A percentile compares a stretch with the other conserved stretches of the same genome.
Evolutionary conservation across 1,284 basidiomycete species (phyloP).

Genomic region (Flammula alnicola): DNA sequence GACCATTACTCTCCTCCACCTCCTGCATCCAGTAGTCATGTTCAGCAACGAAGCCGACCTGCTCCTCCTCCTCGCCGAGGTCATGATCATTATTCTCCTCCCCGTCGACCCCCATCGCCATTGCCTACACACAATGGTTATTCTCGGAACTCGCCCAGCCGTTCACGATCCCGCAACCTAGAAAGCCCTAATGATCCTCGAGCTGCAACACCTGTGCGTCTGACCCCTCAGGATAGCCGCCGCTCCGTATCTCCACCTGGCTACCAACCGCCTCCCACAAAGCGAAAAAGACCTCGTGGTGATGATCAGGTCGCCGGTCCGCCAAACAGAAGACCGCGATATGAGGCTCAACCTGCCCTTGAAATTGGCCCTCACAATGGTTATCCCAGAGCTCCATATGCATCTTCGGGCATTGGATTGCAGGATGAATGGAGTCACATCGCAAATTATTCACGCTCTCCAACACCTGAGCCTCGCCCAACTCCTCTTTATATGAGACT

Average conservation of each 20-base stretch:
- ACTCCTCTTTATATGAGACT: conserved; percentile 6
- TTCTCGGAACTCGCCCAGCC: conserved; percentile 3
- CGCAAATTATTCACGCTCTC: conserved; percentile 22
- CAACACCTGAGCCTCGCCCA: conserved; percentile 11
- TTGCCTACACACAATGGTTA: conserved; percentile 2
- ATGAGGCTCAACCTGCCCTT: neutral
- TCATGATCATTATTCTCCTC: conserved; percentile 22
- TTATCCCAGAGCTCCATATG: neutral
- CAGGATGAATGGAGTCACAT: conserved; percentile 23
- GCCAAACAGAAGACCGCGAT: conserved; percentile 5
- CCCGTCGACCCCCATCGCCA: conserved; percentile 8
- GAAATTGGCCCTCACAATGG: neutral
- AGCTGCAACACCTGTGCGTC: conserved; percentile 13
- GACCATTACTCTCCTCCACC: conserved; percentile 18
- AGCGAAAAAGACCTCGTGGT: conserved; percentile 2
- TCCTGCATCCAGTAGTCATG: neutral
- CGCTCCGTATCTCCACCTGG: neutral
- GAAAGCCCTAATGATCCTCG: conserved; percentile 13
- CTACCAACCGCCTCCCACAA: neutral
- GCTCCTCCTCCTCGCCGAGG: neutral
- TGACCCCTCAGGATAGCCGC: too few relatives aligned
- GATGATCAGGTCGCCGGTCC: conserved; percentile 2
- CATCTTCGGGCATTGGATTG: neutral
- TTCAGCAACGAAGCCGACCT: neutral
- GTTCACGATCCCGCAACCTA: conserved; percentile 2